phyloP scores from a whole-genome alignment of 768 basidiomycete species.

The Tulasnella sp. region DNA sequence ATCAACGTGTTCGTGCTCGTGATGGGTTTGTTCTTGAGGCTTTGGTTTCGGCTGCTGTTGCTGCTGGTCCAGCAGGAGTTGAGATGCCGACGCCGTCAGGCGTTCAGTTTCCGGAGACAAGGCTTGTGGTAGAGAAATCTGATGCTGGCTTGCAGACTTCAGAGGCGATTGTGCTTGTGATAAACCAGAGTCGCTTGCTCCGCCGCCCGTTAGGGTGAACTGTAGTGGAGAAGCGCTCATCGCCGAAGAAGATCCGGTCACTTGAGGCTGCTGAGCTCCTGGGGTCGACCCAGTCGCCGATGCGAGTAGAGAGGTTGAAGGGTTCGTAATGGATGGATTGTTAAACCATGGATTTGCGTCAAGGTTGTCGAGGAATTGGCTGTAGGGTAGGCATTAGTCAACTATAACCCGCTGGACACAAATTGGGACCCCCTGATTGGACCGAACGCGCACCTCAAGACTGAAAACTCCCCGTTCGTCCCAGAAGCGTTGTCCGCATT shows the following conservation, averaged over 20 bases:
- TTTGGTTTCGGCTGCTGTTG: slow-evolving; percentile 34
- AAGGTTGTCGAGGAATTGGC: slow-evolving; percentile 86
- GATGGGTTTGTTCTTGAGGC: slow-evolving; percentile 33
- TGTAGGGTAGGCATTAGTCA: slow-evolving; percentile 43
- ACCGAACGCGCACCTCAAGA: slow-evolving; percentile 62
- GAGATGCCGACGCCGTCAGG: slow-evolving; percentile 9
- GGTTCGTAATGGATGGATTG: slow-evolving; percentile 36
- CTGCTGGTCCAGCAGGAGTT: slow-evolving; percentile 26
- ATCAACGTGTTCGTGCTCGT: slow-evolving; percentile 34
- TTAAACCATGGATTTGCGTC: slow-evolving; percentile 83
- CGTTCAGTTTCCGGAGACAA: slow-evolving; percentile 15
- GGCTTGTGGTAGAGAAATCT: slow-evolving; percentile 14
- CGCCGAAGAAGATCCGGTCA: slow-evolving; percentile 37
- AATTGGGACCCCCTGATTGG: slow-evolving; percentile 28
- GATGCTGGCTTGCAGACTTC: slow-evolving; percentile 13
- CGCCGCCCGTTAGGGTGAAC: slow-evolving; percentile 31
- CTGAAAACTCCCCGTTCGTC: slow-evolving; percentile 62
- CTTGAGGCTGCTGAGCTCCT: slow-evolving; percentile 46
- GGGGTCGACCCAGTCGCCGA: slow-evolving; percentile 22
- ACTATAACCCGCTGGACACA: slow-evolving; percentile 27
- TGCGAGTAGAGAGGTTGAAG: slow-evolving; percentile 21
- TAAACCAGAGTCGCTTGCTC: slow-evolving; percentile 31
- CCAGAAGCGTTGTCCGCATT: not conserved
- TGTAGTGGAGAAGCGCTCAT: slow-evolving; percentile 30
- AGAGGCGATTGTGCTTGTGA: slow-evolving; percentile 32